A percentile compares a stretch with the other conserved stretches of the same genome.
phyloP scores from a whole-genome alignment of 106 monocot species.

The Triglochin maritima region DNA sequence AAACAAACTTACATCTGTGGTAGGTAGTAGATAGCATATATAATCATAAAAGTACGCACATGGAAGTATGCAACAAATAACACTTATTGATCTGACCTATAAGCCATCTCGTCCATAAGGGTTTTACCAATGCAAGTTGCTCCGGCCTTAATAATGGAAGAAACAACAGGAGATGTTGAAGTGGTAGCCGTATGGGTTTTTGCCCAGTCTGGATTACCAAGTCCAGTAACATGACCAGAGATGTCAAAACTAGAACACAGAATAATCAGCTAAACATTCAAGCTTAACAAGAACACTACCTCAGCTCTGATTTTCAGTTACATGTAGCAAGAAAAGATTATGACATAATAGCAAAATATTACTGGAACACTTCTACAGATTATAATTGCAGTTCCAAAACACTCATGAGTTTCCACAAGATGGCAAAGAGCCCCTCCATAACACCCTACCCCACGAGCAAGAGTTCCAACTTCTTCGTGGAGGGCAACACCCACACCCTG shows the following conservation, averaged over 20 bases:
- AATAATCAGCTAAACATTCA: not conserved
- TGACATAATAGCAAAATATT: not conserved
- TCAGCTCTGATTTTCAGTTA: not conserved
- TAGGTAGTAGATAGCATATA: too few species aligned
- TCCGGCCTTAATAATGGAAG: conserved; percentile 46
- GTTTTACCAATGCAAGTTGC: conserved; percentile 82
- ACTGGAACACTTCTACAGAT: not conserved
- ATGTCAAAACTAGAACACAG: conserved; percentile 57
- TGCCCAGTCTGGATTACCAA: conserved; percentile 90
- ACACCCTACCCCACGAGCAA: not conserved
- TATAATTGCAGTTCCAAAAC: not conserved
- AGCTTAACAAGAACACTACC: not conserved
- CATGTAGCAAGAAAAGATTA: not conserved
- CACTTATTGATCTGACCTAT: conserved; percentile 35
- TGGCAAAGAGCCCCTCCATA: not conserved
- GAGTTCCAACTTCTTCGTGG: not conserved
- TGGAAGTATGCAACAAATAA: not conserved
- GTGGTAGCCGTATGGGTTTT: conserved; percentile 52
- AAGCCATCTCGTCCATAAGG: conserved; percentile 98
- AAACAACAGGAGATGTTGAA: conserved; percentile 62
- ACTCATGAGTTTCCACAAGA: not conserved
- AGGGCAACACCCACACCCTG: too few species aligned
- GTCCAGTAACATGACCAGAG: conserved; percentile 54
- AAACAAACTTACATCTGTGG: too few species aligned
- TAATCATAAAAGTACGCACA: too few species aligned